phyloP scores from a whole-genome alignment of 495 filamentous ascomycete genomes.

The Lasiosphaeriaceae sp. region DNA sequence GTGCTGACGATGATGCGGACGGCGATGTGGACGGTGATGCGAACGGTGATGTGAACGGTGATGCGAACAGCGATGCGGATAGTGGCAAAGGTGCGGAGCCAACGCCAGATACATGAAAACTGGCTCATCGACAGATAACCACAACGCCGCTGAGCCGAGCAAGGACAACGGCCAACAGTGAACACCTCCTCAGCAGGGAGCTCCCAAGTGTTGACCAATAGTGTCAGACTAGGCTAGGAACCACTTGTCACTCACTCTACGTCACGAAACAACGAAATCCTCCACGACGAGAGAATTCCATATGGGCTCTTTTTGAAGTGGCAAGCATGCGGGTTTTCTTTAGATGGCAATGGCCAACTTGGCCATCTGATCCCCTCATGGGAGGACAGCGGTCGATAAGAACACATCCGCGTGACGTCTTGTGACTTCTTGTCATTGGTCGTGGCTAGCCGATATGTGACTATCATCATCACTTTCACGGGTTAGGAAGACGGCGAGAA shows the following conservation, averaged over 20 bases:
- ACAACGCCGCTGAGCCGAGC: constrained; percentile 13
- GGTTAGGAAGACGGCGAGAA: not conserved
- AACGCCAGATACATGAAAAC: constrained; percentile 27
- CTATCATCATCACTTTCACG: not conserved
- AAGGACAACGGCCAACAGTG: constrained; percentile 16
- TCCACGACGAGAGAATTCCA: not conserved
- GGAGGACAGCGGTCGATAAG: not conserved
- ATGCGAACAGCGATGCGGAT: constrained; percentile 3
- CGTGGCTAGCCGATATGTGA: not conserved
- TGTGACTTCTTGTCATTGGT: not conserved
- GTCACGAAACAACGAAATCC: not conserved
- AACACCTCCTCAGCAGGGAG: constrained; percentile 20
- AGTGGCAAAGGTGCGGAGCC: constrained; percentile 9
- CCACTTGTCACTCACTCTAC: constrained; percentile 1
- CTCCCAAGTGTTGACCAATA: constrained; percentile 7
- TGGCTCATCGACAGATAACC: constrained; percentile 4
- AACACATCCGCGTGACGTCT: not conserved
- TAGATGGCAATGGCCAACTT: not conserved
- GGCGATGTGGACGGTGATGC: constrained; percentile 5
- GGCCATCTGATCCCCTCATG: not conserved
- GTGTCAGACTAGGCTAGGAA: not conserved
- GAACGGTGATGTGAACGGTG: constrained; percentile 3
- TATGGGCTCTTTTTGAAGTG: not conserved
- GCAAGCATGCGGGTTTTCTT: not conserved
- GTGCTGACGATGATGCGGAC: constrained; percentile 1